Conservation (phyloP, 1,284 basidiomycete genomes). For the Heterobasidion irregulare region DNA sequence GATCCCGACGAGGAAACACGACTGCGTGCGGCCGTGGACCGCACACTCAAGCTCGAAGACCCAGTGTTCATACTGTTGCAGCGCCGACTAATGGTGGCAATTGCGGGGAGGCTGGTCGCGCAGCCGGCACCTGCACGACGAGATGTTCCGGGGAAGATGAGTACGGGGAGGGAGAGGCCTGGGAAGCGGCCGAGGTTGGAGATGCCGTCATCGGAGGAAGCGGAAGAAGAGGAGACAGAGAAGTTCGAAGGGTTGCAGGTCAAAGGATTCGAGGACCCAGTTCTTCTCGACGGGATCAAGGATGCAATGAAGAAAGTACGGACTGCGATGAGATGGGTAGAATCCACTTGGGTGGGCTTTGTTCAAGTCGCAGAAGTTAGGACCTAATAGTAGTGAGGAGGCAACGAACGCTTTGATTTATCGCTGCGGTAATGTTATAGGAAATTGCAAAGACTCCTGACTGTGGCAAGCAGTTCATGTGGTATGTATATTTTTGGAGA, state of each 20-base stretch:
- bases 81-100: constrained; percentile 39
- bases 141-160: constrained; percentile 22
- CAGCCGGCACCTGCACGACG: constrained; percentile 4
- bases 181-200: constrained; percentile 19
- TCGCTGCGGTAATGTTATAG: too few relatives aligned
- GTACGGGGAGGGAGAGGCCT: constrained; percentile 10
- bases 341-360: constrained; percentile 29
- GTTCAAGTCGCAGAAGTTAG: not conserved
- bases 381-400: too few relatives aligned
- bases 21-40: constrained; percentile 50
- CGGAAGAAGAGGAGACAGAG: constrained; percentile 8
- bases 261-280: constrained; percentile 40
- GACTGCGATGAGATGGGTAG: constrained; percentile 30
- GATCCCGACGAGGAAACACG: constrained; percentile 34
- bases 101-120: constrained; percentile 28
- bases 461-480: too few relatives aligned
- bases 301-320: constrained; percentile 24
- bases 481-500: too few relatives aligned
- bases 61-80: constrained; percentile 59
- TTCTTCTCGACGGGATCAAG: constrained; percentile 23
- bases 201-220: constrained; percentile 17
- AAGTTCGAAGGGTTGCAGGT: constrained; percentile 17
- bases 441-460: too few relatives aligned
- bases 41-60: constrained; percentile 50
- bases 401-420: too few relatives aligned